phyloP scores from a whole-genome alignment of 257 asterid species.

The Rehmannia glutinosa region DNA sequence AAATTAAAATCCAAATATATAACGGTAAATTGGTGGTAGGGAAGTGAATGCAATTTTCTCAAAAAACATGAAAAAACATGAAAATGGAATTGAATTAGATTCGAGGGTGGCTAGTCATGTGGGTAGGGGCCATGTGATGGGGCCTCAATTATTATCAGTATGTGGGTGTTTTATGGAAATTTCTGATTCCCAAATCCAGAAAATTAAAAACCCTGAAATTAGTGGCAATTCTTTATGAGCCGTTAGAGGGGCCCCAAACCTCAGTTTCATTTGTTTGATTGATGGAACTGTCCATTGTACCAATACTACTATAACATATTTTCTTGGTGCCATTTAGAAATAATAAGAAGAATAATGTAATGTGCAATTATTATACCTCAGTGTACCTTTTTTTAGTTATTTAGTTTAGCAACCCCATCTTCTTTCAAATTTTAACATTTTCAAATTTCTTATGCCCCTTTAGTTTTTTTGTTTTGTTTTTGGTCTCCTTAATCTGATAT shows the following conservation, averaged over 20 bases:
- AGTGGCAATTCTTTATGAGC: conserved; percentile 32
- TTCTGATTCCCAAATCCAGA: conserved; percentile 31
- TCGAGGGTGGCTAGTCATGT: conserved; percentile 15
- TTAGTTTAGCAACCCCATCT: too few relatives aligned
- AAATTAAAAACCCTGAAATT: conserved; percentile 29
- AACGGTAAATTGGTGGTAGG: neutral
- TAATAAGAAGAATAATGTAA: neutral
- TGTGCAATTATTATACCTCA: conserved; percentile 17
- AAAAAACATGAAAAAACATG: neutral
- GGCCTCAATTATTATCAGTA: conserved; percentile 26
- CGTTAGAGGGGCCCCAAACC: conserved; percentile 42
- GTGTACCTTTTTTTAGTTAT: neutral
- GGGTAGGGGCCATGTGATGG: conserved; percentile 28
- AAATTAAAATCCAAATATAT: neutral
- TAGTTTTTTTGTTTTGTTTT: too few relatives aligned
- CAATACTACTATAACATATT: neutral
- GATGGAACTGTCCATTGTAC: conserved; percentile 8
- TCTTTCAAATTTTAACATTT: too few relatives aligned
- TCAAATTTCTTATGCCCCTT: too few relatives aligned
- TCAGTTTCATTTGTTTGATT: neutral
- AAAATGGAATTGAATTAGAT: conserved; percentile 19
- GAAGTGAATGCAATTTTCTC: neutral
- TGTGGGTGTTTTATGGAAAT: conserved; percentile 43
- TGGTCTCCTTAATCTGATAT: too few relatives aligned
- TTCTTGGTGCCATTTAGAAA: neutral